Percentiles rank a stretch among this genome's conserved stretches.
Conservation (phyloP, 2,329 filamentous ascomycete species). For the Phaeosphaeriaceae sp. region DNA sequence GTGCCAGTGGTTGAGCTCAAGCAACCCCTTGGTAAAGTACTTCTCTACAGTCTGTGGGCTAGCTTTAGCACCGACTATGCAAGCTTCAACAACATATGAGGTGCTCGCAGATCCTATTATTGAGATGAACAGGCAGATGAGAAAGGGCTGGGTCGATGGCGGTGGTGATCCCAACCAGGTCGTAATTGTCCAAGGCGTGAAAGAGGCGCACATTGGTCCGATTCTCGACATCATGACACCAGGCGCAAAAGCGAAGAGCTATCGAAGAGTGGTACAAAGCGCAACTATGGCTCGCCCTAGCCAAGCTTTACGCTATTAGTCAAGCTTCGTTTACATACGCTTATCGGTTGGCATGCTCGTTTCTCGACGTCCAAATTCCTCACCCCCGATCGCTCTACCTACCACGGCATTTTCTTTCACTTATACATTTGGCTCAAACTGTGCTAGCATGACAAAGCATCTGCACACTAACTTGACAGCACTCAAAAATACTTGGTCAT, state of each 20-base stretch:
- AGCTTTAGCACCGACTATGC: conserved; percentile 20
- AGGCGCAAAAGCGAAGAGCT: conserved; percentile 6
- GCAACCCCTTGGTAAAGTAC: conserved; percentile 8
- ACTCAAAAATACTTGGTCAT: too few relatives aligned
- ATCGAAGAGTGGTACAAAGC: conserved; percentile 21
- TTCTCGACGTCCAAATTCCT: not conserved
- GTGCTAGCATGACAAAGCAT: not conserved
- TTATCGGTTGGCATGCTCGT: not conserved
- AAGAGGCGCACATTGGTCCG: conserved; percentile 26
- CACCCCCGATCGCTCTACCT: not conserved
- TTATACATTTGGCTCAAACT: not conserved
- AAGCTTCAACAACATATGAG: conserved; percentile 23
- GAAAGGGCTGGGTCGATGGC: conserved; percentile 22
- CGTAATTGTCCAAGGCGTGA: conserved; percentile 16
- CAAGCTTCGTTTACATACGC: not conserved
- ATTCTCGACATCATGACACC: conserved; percentile 24
- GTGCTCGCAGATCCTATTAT: conserved; percentile 20
- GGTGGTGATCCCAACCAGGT: conserved; percentile 16
- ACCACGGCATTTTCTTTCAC: not conserved
- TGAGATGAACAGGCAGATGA: conserved; percentile 11
- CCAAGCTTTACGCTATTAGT: not conserved
- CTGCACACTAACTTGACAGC: not conserved
- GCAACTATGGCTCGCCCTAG: too few relatives aligned
- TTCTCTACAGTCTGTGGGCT: conserved; percentile 25
- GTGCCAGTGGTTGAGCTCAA: conserved; percentile 19